Evolutionary conservation across 257 asterid species (phyloP).

Genomic region (Capsicum chinense): DNA sequence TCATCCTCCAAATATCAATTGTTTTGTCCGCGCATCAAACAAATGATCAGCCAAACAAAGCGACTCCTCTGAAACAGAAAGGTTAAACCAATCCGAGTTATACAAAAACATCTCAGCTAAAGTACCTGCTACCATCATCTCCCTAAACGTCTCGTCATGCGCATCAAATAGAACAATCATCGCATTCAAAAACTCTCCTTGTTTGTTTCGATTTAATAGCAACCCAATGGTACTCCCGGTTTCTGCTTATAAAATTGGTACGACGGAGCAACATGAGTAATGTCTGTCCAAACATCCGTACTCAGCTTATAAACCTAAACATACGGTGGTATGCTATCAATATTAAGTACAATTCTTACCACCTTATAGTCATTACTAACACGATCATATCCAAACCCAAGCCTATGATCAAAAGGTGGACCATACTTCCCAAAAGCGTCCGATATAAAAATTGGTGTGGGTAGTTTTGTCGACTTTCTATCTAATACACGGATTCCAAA

Average conservation of each 20-base stretch:
- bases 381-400: background rate
- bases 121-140: background rate
- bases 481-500: background rate
- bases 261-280: background rate
- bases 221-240: background rate
- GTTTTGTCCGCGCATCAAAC: background rate
- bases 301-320: background rate
- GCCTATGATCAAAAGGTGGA: background rate
- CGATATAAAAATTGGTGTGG: background rate
- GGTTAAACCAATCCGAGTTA: background rate
- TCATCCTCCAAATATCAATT: conserved; percentile 27
- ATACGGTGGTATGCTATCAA: background rate
- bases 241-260: background rate
- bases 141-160: background rate
- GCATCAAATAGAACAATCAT: conserved; percentile 5
- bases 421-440: background rate
- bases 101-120: background rate
- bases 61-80: background rate
- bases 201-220: background rate
- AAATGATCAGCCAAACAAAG: background rate
- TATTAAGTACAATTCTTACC: background rate
- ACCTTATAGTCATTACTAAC: background rate
- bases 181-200: background rate
- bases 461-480: background rate
- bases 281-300: background rate